phyloP scores from a whole-genome alignment of 257 asterid species.

The Plantago major region DNA sequence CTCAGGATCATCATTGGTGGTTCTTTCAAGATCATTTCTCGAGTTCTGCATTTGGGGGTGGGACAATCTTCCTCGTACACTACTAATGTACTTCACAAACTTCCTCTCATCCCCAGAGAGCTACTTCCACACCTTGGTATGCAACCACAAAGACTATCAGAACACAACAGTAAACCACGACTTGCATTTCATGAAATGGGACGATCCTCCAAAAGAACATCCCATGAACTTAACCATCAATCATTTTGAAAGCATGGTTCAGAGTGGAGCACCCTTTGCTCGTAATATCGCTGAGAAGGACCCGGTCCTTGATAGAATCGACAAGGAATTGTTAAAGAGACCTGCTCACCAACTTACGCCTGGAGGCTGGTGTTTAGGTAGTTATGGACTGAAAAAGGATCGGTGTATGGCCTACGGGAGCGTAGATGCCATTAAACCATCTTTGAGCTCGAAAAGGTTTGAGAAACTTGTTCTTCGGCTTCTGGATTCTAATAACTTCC shows the following conservation, averaged over 20 bases:
- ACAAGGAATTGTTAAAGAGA: conserved; percentile 50
- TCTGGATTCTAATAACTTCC: conserved; percentile 70
- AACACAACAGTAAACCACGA: conserved; percentile 91
- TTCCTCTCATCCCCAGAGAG: conserved; percentile 84
- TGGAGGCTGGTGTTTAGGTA: conserved; percentile 79
- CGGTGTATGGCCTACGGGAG: conserved; percentile 50
- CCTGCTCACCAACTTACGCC: conserved; percentile 38
- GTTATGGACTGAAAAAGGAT: conserved; percentile 35
- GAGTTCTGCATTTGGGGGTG: conserved; percentile 98
- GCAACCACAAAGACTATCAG: conserved; percentile 89
- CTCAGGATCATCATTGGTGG: conserved; percentile 75
- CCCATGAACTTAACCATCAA: conserved; percentile 48
- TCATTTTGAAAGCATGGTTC: conserved; percentile 66
- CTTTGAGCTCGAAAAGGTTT: conserved; percentile 58
- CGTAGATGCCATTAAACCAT: conserved; percentile 58
- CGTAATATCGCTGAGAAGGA: conserved; percentile 53
- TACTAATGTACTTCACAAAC: conserved; percentile 87
- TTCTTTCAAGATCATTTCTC: conserved; percentile 75
- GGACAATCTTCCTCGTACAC: conserved; percentile 98
- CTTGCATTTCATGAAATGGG: conserved; percentile 76
- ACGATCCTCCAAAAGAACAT: conserved; percentile 57
- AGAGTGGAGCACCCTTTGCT: conserved; percentile 81
- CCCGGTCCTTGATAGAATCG: conserved; percentile 53
- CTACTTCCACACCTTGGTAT: conserved; percentile 81
- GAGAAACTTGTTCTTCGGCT: conserved; percentile 66